Percentiles rank a stretch among this genome's conserved stretches.
Evolutionary conservation across 306 rosid genomes (phyloP).

Genomic region (Alnus glutinosa): DNA sequence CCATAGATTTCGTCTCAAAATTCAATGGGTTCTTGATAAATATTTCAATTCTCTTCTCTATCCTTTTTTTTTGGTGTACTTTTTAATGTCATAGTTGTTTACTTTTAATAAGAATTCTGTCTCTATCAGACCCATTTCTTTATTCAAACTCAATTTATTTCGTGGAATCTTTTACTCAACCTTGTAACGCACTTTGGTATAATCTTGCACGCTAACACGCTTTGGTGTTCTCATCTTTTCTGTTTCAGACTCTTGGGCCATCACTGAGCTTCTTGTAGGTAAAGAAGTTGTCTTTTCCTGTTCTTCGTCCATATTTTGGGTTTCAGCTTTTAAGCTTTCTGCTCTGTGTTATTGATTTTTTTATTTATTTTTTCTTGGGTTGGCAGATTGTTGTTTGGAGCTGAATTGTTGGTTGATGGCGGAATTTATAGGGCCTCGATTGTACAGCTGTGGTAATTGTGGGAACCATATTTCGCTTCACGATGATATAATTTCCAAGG

Average conservation of each 20-base stretch:
- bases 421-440: slow-evolving; percentile 84
- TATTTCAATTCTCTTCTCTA: not conserved
- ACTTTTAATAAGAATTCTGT: slow-evolving; percentile 34
- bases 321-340: slow-evolving; percentile 18
- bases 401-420: slow-evolving; percentile 57
- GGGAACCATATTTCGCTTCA: slow-evolving; percentile 92
- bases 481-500: slow-evolving; percentile 95
- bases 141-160: slow-evolving; percentile 13
- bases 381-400: slow-evolving; percentile 33
- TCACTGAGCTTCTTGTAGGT: slow-evolving; percentile 51
- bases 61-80: not conserved
- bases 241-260: slow-evolving; percentile 46
- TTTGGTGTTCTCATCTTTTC: slow-evolving; percentile 41
- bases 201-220: slow-evolving; percentile 57
- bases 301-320: not conserved
- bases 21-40: not conserved
- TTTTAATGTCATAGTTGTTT: slow-evolving; percentile 24
- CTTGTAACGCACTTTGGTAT: slow-evolving; percentile 39
- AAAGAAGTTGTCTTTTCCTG: slow-evolving; percentile 19
- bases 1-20: not conserved
- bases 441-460: slow-evolving; percentile 94
- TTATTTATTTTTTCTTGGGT: not conserved
- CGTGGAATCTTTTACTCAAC: slow-evolving; percentile 35
- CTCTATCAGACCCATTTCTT: slow-evolving; percentile 32
- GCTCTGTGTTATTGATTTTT: slow-evolving; percentile 9